Conservation (phyloP, 108 stramenopile species). For the Stephanodiscus triporus region DNA sequence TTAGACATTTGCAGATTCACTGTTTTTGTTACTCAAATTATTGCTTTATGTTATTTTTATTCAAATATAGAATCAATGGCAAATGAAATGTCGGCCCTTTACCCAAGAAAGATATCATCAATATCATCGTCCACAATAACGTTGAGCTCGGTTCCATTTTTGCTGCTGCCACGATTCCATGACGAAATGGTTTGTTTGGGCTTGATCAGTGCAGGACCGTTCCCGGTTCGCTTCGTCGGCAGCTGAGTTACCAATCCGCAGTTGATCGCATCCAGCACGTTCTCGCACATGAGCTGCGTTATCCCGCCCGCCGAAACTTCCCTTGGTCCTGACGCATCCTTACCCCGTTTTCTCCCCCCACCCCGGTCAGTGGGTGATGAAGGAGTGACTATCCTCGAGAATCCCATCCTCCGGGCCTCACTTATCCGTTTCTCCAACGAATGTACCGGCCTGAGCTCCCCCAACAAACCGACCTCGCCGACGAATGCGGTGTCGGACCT, state of each 20-base stretch:
- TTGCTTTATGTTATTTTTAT: no score
- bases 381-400: constrained; percentile 76
- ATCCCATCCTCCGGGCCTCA: constrained; percentile 85
- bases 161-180: no score
- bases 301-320: constrained; percentile 43
- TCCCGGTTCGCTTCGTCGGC: constrained; percentile 36
- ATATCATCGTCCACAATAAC: constrained; percentile 49
- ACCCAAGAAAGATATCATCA: constrained; percentile 41
- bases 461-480: constrained; percentile 93
- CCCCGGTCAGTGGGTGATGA: background rate
- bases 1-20: no score
- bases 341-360: constrained; percentile 14
- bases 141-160: constrained; percentile 5
- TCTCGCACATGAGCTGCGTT: constrained; percentile 65
- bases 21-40: no score
- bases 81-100: no score
- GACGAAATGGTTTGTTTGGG: constrained; percentile 6
- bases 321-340: constrained; percentile 13
- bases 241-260: constrained; percentile 54
- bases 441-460: constrained; percentile 85
- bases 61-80: no score
- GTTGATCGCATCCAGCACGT: constrained; percentile 66
- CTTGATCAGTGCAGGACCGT: constrained; percentile 31
- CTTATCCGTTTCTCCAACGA: constrained; percentile 72
- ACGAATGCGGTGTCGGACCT: constrained; percentile 92